Evolutionary conservation across 371 early-diverging fungal genomes (phyloP), one percentile per base, ranked within the genome.

Genomic region (Mucor velutinosus): DNA sequence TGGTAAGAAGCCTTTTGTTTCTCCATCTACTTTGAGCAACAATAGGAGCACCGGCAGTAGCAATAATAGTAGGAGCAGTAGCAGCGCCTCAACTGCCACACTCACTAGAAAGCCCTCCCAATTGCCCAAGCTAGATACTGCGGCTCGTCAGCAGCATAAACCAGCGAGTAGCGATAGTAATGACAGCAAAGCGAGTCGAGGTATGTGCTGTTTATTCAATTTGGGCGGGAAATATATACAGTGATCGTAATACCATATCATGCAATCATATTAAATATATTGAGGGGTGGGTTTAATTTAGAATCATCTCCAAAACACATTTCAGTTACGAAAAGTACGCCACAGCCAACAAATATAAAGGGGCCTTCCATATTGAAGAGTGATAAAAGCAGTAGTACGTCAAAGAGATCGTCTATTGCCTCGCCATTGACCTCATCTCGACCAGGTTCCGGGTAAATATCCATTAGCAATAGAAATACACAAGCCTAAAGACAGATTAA

Each of bases 271-370:
- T 51, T 51, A 51, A 51, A 51, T 51, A 51, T 25, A 51, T 51
- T 51, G 51, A 51, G 51, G 51, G 51, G 51, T 14, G 51, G 51
- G 51, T 51, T 49, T 51, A 51, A 51, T 51, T 51, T 51, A 51
- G 51, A 51, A 51, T 51, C 51, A 25, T 51, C 21, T 11, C 21
- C 51, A 51, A 21, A 51, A 25, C 51, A 51, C 51, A 51, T 51
- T 25, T 51, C 25, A 25, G 51, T 12, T 23, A 51, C 51, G 10
- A 51, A 51, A 25, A 51, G 51, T 51, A 51, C 21, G 51, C 25
- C 51, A 11, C 51, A 51, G 8, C 25, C 25, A 25, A 23, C 51
- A 51, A 25, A 11, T 11, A 51, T 19, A 23, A 51, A 21, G 25
- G 25, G 4, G 8, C 51, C 51, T 3, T 51, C 51, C 8, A 51